Evolutionary conservation across 495 filamentous ascomycete species (phyloP).

Genomic region (Daldinia vernicosa): DNA sequence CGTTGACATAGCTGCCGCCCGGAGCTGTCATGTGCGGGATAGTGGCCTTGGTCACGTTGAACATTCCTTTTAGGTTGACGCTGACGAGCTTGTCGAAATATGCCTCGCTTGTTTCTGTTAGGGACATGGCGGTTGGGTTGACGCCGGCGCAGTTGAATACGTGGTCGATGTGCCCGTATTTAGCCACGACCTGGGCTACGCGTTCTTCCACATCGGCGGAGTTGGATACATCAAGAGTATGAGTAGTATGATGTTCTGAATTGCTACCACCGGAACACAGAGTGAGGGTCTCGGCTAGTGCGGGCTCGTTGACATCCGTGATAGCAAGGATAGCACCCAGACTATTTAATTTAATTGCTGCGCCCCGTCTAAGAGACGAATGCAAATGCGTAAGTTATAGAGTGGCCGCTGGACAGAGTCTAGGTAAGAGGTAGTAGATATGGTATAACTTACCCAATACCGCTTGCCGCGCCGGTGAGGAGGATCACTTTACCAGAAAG

Average conservation of each 20-base stretch:
- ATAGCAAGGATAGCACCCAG: constrained; percentile 58
- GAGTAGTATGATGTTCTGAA: constrained; percentile 38
- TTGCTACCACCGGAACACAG: constrained; percentile 24
- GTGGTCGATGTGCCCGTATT: constrained; percentile 51
- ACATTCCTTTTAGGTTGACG: constrained; percentile 48
- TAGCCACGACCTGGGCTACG: constrained; percentile 43
- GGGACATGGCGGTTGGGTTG: constrained; percentile 56
- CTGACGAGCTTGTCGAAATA: constrained; percentile 44
- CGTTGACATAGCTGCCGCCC: constrained; percentile 51
- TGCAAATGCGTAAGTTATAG: neutral
- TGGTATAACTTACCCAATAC: constrained; percentile 53
- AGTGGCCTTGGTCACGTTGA: constrained; percentile 49
- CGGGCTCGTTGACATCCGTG: constrained; percentile 53
- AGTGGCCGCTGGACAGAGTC: neutral
- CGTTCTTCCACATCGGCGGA: constrained; percentile 40
- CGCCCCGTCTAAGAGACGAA: constrained; percentile 50
- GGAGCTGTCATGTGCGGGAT: constrained; percentile 46
- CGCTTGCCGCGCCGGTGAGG: constrained; percentile 63
- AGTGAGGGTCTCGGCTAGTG: constrained; percentile 36
- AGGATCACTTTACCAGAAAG: constrained; percentile 55
- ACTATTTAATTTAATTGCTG: constrained; percentile 53
- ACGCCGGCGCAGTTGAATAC: constrained; percentile 65
- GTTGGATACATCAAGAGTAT: constrained; percentile 52
- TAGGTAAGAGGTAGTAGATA: neutral
- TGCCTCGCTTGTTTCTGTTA: constrained; percentile 41